Evolutionary conservation across 2,329 filamentous ascomycete genomes (phyloP), one percentile per base, ranked within the genome.

Genomic region (Cladosporium oxysporum): DNA sequence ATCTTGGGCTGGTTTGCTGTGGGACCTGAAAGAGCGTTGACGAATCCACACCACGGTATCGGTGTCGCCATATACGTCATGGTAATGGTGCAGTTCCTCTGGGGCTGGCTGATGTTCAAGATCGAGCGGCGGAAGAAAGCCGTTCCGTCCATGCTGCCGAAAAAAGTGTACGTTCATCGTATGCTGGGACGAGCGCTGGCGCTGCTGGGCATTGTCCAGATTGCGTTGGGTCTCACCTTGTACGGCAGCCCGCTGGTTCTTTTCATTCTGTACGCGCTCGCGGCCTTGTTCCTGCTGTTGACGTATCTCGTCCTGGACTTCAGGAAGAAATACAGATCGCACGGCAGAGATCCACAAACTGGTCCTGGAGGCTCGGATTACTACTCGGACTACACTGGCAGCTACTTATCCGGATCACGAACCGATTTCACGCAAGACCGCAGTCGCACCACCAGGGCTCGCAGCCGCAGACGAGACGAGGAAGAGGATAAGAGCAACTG

Each of bases 231-330:
- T 0, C 83, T 99, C 57, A 93, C 93, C 0, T 83, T 99, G 1
- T 99, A 97, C 74, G 95, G 95, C 6, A 97, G 93, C 33, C 94
- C 95, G 5, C 88, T 90, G 73, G 87, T 85, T 44, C 84, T 93
- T 3, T 99, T 98, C 76, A 88, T 99, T 62, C 82, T 98, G 3
- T 99, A 91, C 74, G 85, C 93, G 0, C 69, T 98, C 0, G 94
- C 90, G 83, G 90, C 90, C 76, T 86, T 87, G 31, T 83, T 91
- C 21, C 80, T 97, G 37, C 71, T 97, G 18, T 73, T 93, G 1
- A 69, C 88, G 16, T 97, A 93, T 78, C 96, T 98, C 72, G 82
- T 94, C 64, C 82, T 97, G 37, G 90, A 90, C 69, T 96, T 91
- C 77, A 83, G 87, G 77, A 89, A 80, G 78, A 75, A 71, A 63